These are phyloP conservation scores for Bathelium albidoporum DNA, from an alignment of 495 filamentous ascomycete genomes.

Conservation along the genomic window DNA sequence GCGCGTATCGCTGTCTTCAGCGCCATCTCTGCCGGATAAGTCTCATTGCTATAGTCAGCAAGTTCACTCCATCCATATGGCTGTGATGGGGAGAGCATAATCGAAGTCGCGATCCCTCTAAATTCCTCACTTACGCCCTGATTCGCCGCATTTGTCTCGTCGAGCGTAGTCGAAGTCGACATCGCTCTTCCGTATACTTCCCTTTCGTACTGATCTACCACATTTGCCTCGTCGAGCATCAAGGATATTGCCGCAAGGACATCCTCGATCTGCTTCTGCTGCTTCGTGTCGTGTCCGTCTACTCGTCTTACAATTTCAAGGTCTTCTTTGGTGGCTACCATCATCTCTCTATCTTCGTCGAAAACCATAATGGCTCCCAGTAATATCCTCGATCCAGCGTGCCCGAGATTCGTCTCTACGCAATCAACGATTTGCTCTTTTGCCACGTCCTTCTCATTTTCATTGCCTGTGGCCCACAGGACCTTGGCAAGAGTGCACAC, in stretches of 20 bases:
- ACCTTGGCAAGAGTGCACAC: slow-evolving; percentile 82
- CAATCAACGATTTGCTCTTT: slow-evolving; percentile 70
- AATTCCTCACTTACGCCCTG: slow-evolving; percentile 20
- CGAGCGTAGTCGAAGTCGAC: slow-evolving; percentile 46
- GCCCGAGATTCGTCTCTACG: slow-evolving; percentile 59
- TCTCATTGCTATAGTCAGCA: slow-evolving; percentile 39
- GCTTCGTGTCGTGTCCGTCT: slow-evolving; percentile 40
- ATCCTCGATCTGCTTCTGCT: slow-evolving; percentile 44
- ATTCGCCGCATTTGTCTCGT: slow-evolving; percentile 12
- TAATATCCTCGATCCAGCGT: slow-evolving; percentile 66
- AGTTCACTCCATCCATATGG: slow-evolving; percentile 70
- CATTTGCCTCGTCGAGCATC: slow-evolving; percentile 22
- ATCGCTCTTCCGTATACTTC: slow-evolving; percentile 28
- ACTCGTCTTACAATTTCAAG: slow-evolving; percentile 58
- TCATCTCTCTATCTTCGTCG: slow-evolving; percentile 63
- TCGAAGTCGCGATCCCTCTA: slow-evolving; percentile 43
- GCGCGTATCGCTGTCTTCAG: slow-evolving; percentile 62
- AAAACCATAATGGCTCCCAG: slow-evolving; percentile 74
- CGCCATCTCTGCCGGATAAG: slow-evolving; percentile 68
- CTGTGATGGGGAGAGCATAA: slow-evolving; percentile 67
- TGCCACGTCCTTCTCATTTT: slow-evolving; percentile 62
- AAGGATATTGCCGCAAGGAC: slow-evolving; percentile 47
- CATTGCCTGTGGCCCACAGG: slow-evolving; percentile 79
- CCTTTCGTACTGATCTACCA: slow-evolving; percentile 9
- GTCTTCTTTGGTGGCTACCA: slow-evolving; percentile 72